These are phyloP conservation scores for Microdochium bolleyi DNA, from an alignment of 2,329 filamentous ascomycete genomes.

Conservation along the genomic window DNA sequence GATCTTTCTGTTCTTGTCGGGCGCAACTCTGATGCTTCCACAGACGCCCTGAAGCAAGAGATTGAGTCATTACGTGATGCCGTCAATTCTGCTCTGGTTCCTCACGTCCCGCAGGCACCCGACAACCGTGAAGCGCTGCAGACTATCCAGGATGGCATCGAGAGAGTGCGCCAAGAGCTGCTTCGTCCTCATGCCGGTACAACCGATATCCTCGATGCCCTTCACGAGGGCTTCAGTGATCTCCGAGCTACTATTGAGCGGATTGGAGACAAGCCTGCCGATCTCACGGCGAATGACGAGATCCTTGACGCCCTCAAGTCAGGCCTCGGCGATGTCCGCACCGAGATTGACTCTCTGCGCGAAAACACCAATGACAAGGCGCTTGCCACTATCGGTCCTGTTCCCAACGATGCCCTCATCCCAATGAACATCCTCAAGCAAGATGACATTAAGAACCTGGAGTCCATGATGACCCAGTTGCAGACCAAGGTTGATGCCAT, in stretches of 20 bases:
- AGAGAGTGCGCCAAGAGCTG: slow-evolving; percentile 67
- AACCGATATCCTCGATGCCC: slow-evolving; percentile 78
- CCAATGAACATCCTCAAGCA: slow-evolving; percentile 49
- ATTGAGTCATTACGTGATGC: slow-evolving; percentile 75
- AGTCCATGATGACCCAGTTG: slow-evolving; percentile 73
- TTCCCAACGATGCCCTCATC: slow-evolving; percentile 39
- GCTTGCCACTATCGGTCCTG: slow-evolving; percentile 43
- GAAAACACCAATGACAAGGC: slow-evolving; percentile 42
- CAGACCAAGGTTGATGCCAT: slow-evolving; percentile 78
- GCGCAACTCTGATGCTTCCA: slow-evolving; percentile 38
- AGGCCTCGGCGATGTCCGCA: slow-evolving; percentile 67
- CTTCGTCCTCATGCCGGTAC: slow-evolving; percentile 61
- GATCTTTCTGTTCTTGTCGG: slow-evolving; percentile 58
- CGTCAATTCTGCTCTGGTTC: slow-evolving; percentile 62
- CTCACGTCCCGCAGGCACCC: slow-evolving; percentile 33
- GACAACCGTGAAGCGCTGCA: slow-evolving; percentile 62
- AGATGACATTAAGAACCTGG: slow-evolving; percentile 78
- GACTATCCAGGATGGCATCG: slow-evolving; percentile 63
- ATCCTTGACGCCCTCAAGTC: slow-evolving; percentile 80
- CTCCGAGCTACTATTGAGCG: slow-evolving; percentile 71
- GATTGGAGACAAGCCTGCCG: slow-evolving; percentile 69
- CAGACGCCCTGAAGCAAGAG: slow-evolving; percentile 70
- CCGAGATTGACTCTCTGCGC: slow-evolving; percentile 74
- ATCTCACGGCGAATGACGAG: slow-evolving; percentile 80
- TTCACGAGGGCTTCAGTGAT: slow-evolving; percentile 80